Evolutionary conservation across 2,329 filamentous ascomycete genomes (phyloP), one percentile per base, ranked within the genome.

Genomic region (Dichotomopilus funicola): DNA sequence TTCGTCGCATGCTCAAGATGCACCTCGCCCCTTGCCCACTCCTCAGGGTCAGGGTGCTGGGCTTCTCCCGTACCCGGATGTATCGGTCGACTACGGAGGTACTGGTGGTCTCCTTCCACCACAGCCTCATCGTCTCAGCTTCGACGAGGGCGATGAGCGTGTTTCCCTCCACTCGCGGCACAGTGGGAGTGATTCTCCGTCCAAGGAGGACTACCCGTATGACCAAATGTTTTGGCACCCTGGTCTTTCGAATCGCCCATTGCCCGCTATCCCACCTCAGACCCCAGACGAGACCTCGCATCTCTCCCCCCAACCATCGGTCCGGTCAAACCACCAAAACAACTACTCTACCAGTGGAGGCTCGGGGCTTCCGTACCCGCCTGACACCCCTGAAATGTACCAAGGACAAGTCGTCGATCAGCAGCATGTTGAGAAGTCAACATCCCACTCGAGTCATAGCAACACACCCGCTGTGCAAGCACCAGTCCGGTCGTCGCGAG

Each of bases 41-140:
- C 77, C 51, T 65, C 74, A 58, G 67, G 72, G 59, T 69, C 68
- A 68, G 53, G 68, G 71, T 12, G 65, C 67, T 54, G 65, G 65
- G 5, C 73, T 72, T 53, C 68, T 75, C 1, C 73, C 74, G 6
- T 79, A 79, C 61, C 67, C 73, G 11, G 78, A 84, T 53, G 89
- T 87, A 5, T 81, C 88, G 53, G 87, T 96, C 50, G 92, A 97
- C 70, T 91, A 89, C 47, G 88, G 83, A 49, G 91, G 89, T 6
- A 96, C 91, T n/a, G 94, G 92, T 42, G 94, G 94, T 1, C 72
- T 96, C 34, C 85, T 91, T 59, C 82, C 88, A 56, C 91, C 91
- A 2, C 83, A 78, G 49, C 78, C 77, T 6, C 81, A 91, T 61
- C 82, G 90, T 58, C 77, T 91, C 64, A 96, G 91, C 71, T 96